phyloP scores from a whole-genome alignment of 2,329 filamentous ascomycete species.

The Neonectria ditissima region DNA sequence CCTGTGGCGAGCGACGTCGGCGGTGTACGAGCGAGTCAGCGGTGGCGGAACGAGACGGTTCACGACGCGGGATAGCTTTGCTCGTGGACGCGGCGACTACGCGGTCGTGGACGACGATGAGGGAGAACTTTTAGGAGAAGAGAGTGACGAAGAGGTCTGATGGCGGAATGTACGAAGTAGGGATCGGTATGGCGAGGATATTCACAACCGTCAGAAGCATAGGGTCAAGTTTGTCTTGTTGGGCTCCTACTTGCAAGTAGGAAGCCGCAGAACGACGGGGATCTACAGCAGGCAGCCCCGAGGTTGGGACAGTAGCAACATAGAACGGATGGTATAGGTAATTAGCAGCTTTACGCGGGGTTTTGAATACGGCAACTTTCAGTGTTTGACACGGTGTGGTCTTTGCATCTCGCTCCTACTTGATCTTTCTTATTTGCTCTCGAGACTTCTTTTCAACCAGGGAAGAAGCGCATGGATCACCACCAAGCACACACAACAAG shows the following conservation, averaged over 20 bases:
- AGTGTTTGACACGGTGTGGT: neutral
- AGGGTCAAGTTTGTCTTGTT: slow-evolving; percentile 6
- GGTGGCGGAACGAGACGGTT: slow-evolving; percentile 76
- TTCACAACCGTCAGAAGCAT: neutral
- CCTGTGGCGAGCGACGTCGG: slow-evolving; percentile 75
- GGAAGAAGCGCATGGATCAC: neutral
- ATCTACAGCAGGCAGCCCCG: slow-evolving; percentile 1
- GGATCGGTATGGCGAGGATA: slow-evolving; percentile 15
- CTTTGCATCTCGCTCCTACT: neutral
- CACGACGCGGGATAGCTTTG: slow-evolving; percentile 90
- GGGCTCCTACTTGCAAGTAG: slow-evolving; percentile 1
- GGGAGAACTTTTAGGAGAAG: slow-evolving; percentile 91
- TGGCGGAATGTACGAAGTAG: slow-evolving; percentile 33
- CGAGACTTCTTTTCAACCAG: neutral
- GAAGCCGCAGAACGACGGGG: slow-evolving; percentile 2
- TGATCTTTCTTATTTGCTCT: neutral
- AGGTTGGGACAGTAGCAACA: slow-evolving; percentile 16
- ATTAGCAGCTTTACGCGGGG: slow-evolving; percentile 13
- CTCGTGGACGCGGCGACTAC: slow-evolving; percentile 88
- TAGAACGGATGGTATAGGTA: slow-evolving; percentile 20
- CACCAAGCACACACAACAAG: neutral
- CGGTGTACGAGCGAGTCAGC: slow-evolving; percentile 62
- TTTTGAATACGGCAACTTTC: slow-evolving; percentile 10
- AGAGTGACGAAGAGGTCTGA: slow-evolving; percentile 87
- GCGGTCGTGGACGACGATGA: slow-evolving; percentile 91